These are phyloP conservation scores for Mortierella sp. DNA, from an alignment of 371 early-diverging fungal genomes.

Conservation along the genomic window DNA sequence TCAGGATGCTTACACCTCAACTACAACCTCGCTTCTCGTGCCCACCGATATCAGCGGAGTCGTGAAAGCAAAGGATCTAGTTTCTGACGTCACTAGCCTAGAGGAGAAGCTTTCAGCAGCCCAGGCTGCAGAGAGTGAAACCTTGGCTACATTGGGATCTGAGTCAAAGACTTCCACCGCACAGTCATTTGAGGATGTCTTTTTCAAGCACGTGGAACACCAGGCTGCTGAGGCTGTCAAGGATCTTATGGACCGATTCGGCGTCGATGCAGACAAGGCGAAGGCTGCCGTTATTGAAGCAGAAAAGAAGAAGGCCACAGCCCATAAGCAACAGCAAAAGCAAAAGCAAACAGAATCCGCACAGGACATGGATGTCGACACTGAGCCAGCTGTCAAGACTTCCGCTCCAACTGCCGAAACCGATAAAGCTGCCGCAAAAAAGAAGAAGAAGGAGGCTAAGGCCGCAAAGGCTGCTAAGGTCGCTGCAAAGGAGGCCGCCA, in stretches of 20 bases:
- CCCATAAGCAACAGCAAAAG: constrained; percentile 6
- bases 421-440: constrained; percentile 6
- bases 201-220: constrained; percentile 48
- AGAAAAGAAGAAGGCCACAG: constrained; percentile 16
- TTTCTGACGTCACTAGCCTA: not conserved
- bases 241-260: constrained; percentile 26
- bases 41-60: constrained; percentile 16
- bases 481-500: constrained; percentile 6
- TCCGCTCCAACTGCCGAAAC: not conserved
- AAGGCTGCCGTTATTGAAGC: constrained; percentile 19
- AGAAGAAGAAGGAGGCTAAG: constrained; percentile 10
- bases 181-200: constrained; percentile 28
- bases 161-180: constrained; percentile 24
- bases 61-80: constrained; percentile 25
- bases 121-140: constrained; percentile 59
- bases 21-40: constrained; percentile 32
- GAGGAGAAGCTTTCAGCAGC: constrained; percentile 50
- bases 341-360: constrained; percentile 9
- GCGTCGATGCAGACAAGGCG: constrained; percentile 32
- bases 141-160: constrained; percentile 19
- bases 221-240: constrained; percentile 32
- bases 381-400: constrained; percentile 15
- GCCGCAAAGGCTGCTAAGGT: constrained; percentile 7
- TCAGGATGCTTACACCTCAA: constrained; percentile 42
- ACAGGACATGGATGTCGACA: constrained; percentile 44